Base-by-base conservation (phyloP, 1,284 basidiomycete species). In the Apiotrichum akiyoshidainum region DNA sequence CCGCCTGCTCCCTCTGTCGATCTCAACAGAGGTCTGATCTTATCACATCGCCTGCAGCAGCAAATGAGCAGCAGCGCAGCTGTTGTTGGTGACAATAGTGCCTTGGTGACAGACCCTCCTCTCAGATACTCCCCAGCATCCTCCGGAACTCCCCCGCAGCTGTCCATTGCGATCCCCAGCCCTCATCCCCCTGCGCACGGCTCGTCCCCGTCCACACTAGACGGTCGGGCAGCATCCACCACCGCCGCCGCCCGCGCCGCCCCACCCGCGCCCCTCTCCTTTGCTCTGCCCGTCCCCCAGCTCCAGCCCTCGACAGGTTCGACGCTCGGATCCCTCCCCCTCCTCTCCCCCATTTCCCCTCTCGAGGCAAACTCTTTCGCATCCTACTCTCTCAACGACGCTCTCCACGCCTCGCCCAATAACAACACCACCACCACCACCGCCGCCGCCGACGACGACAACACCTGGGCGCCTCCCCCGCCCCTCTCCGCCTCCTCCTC, bases 321-420 rank as follows among this genome's bases (percentile, higher is more conserved):
- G 45, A 34, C 37, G 49, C 55, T 52, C 48, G 59, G 45, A 52
- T 55, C 70, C 26, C 60, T 67, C 39, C 68, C 70, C 22, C 50
- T 52, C 31, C 48, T 70, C 7, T 69, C 68, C 4, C 68, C 68
- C 44, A 63, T 69, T 40, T 66, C 67, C 7, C 66, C 69, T 13
- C 57, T 68, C n/a, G 52, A 54, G n/a, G 56, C 64, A 6, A 53
- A 56, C n/a, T 59, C 64, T 8, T 52, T 64, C 37, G 26, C 26
- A 31, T 13, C 39, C 14, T 50, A 35, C 44, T 44, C 57, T 2
- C 42, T 42, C 42, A 50, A 34, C 52, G 31, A 41, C 47, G 42
- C 21, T 7, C 7, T 31, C 21, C 41, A 45, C 46, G 26, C 42
- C 2, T 19, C 17, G n/a, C n/a, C n/a, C n/a, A n/a, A n/a, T n/a